Conservation (phyloP, 495 filamentous ascomycete species). For the Annulohypoxylon moriforme region DNA sequence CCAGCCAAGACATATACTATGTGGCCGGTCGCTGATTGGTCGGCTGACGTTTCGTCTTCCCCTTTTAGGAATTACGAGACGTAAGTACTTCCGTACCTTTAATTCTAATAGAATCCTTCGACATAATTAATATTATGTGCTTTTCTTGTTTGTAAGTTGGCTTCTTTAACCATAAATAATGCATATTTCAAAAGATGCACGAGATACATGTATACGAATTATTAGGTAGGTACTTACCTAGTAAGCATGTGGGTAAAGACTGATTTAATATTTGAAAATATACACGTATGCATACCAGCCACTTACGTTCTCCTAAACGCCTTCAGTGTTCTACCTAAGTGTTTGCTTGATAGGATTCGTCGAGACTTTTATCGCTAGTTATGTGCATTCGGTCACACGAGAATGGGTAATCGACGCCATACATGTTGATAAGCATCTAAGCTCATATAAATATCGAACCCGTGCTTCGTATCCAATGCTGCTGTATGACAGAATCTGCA, state of each 20-base stretch:
- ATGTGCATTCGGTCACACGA: slow-evolving; percentile 2
- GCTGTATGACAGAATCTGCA: slow-evolving; percentile 38
- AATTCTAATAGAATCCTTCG: background rate
- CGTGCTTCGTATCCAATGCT: slow-evolving; percentile 39
- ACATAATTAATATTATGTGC: background rate
- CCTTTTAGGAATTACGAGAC: slow-evolving; percentile 43
- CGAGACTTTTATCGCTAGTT: background rate
- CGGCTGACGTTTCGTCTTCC: slow-evolving; percentile 25
- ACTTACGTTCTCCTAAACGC: background rate
- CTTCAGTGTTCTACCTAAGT: background rate
- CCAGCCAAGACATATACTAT: slow-evolving; percentile 19
- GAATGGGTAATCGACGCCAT: slow-evolving; percentile 1
- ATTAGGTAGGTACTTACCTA: background rate
- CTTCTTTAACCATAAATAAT: background rate
- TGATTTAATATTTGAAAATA: background rate
- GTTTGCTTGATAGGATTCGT: slow-evolving; percentile 2
- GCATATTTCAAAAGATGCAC: background rate
- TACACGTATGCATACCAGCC: background rate
- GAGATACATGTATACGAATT: slow-evolving; percentile 1
- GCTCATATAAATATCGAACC: slow-evolving; percentile 17
- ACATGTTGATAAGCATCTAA: background rate
- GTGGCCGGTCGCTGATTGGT: slow-evolving; percentile 27
- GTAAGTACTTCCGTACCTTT: slow-evolving; percentile 31
- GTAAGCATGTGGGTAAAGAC: background rate
- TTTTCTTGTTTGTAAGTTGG: background rate